Conservation (phyloP, 352 stramenopile species). For the Saprolegnia parasitica region DNA sequence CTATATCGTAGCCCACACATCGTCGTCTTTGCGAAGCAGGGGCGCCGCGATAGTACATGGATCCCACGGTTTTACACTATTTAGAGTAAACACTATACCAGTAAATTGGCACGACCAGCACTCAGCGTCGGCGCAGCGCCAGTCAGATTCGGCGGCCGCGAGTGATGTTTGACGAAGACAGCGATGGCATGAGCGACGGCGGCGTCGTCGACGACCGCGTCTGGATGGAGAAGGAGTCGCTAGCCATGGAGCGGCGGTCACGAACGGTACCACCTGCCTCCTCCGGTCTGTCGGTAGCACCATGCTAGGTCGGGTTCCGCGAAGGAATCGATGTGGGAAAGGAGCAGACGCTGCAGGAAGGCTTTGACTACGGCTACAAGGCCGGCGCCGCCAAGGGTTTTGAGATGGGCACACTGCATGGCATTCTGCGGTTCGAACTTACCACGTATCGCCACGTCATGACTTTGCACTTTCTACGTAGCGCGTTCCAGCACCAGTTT, state of each 20-base stretch:
- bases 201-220: neutral
- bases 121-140: neutral
- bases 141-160: neutral
- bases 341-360: slow-evolving; percentile 60
- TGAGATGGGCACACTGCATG: slow-evolving; percentile 45
- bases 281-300: slow-evolving; percentile 11
- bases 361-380: slow-evolving; percentile 59
- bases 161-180: neutral
- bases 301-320: slow-evolving; percentile 49
- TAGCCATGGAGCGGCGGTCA: slow-evolving; percentile 51
- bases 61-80: neutral
- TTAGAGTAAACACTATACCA: neutral
- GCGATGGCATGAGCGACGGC: slow-evolving; percentile 21
- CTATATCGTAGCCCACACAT: too few species aligned
- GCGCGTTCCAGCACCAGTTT: slow-evolving; percentile 1
- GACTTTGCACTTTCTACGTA: neutral
- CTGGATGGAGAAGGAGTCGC: slow-evolving; percentile 39
- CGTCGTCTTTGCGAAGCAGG: too few species aligned
- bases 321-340: slow-evolving; percentile 68
- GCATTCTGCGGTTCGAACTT: slow-evolving; percentile 39
- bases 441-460: neutral
- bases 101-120: neutral
- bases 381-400: slow-evolving; percentile 38
- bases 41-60: neutral
- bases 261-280: slow-evolving; percentile 39